A percentile compares a stretch with the other conserved stretches of the same genome.
Conservation (phyloP, 1,139 yeast genomes). For the Pichia terricola region DNA sequence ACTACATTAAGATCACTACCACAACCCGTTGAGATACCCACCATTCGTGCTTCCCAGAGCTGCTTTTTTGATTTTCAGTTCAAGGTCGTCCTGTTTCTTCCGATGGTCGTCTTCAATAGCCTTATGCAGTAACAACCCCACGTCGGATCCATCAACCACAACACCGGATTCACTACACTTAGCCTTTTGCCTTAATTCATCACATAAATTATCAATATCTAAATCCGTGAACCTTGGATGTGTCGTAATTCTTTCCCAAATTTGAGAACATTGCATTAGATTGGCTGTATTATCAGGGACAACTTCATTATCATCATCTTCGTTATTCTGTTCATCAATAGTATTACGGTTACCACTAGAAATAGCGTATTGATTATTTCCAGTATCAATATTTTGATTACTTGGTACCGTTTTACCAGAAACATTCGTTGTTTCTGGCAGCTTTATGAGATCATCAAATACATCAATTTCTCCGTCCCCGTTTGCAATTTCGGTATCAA, state of each 20-base stretch:
- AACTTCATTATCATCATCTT: constrained; percentile 27
- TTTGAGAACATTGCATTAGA: constrained; percentile 70
- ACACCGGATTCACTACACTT: constrained; percentile 91
- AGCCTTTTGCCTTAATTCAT: constrained; percentile 84
- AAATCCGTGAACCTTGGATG: constrained; percentile 91
- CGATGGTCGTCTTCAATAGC: constrained; percentile 2
- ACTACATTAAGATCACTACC: too few relatives aligned
- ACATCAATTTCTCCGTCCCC: constrained; percentile 7
- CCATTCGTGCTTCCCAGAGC: background rate
- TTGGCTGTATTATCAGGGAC: constrained; percentile 46
- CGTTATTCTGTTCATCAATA: constrained; percentile 2
- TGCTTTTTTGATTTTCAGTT: constrained; percentile 1
- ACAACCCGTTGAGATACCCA: too few relatives aligned
- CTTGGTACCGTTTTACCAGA: background rate
- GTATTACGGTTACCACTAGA: background rate
- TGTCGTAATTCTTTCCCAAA: constrained; percentile 91
- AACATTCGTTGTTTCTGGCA: background rate
- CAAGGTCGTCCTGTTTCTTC: background rate
- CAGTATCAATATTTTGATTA: background rate
- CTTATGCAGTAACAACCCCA: constrained; percentile 30
- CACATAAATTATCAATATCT: constrained; percentile 88
- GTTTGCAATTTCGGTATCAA: constrained; percentile 8
- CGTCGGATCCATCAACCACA: constrained; percentile 71
- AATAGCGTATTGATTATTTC: background rate
- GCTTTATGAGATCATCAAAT: constrained; percentile 11